These are phyloP conservation scores for Fusarium lateritium DNA, from an alignment of 2,329 filamentous ascomycete species.

Conservation along the genomic window DNA sequence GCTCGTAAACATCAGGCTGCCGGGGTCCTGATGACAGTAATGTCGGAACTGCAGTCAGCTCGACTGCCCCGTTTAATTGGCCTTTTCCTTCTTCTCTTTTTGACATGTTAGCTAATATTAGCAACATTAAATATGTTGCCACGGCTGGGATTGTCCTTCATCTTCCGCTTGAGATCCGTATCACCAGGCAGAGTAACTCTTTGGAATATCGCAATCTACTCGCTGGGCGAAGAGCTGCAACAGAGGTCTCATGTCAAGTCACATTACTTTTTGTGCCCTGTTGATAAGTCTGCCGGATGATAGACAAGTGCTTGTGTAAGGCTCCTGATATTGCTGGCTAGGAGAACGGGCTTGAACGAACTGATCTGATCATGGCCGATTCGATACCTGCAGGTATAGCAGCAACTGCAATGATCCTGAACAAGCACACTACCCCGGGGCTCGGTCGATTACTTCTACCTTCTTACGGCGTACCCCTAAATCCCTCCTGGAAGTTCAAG, in stretches of 20 bases:
- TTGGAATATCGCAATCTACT: conserved; percentile 25
- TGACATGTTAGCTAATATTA: conserved; percentile 28
- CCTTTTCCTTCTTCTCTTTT: conserved; percentile 6
- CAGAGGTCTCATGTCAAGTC: not conserved
- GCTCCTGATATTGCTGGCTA: not conserved
- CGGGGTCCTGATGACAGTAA: conserved; percentile 34
- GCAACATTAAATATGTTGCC: conserved; percentile 44
- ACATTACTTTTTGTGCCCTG: not conserved
- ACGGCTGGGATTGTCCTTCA: conserved; percentile 35
- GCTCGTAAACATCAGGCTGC: conserved; percentile 4
- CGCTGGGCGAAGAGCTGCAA: not conserved
- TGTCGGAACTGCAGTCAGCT: conserved; percentile 28
- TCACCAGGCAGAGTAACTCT: conserved; percentile 20
- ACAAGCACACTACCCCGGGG: not conserved
- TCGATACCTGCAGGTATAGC: not conserved
- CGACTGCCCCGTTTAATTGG: conserved; percentile 26
- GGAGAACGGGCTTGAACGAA: not conserved
- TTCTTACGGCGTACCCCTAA: not conserved
- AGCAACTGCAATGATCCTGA: conserved; percentile 1
- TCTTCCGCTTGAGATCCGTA: conserved; percentile 20
- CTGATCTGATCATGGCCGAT: not conserved
- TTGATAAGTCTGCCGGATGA: not conserved
- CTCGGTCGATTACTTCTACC: conserved; percentile 1
- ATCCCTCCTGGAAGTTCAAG: not conserved
- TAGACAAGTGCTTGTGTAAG: not conserved